A percentile compares a stretch with the other conserved stretches of the same genome.
Evolutionary conservation across 768 basidiomycete genomes (phyloP).

Genomic region (Termitomyces sp.): DNA sequence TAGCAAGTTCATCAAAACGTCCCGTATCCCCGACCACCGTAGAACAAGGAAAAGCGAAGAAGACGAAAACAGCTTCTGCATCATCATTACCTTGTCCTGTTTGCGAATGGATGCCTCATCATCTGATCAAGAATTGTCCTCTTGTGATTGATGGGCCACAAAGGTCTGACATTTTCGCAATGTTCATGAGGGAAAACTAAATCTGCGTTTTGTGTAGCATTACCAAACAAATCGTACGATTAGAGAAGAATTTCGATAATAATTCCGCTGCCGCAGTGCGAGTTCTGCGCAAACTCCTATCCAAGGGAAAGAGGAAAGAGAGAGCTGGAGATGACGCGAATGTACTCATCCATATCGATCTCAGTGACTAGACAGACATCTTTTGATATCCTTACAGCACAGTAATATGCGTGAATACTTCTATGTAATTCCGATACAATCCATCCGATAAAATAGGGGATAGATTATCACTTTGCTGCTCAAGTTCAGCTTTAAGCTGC

Average conservation of each 20-base stretch:
- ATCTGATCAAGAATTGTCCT: conserved; percentile 52
- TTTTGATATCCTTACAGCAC: background rate
- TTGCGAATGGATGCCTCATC: conserved; percentile 38
- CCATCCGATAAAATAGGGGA: too few relatives aligned
- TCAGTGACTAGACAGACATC: conserved; percentile 13
- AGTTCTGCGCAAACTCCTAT: conserved; percentile 36
- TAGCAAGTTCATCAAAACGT: conserved; percentile 32
- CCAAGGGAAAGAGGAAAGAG: conserved; percentile 30
- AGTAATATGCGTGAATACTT: background rate
- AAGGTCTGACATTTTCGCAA: conserved; percentile 36
- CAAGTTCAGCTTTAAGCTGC: background rate
- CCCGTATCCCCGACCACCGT: conserved; percentile 26
- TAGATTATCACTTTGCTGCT: too few relatives aligned
- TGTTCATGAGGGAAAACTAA: background rate
- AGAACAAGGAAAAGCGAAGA: conserved; percentile 34
- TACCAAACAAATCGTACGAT: conserved; percentile 37
- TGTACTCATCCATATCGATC: conserved; percentile 14
- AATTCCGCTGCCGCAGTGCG: conserved; percentile 31
- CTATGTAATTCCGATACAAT: too few relatives aligned
- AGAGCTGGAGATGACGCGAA: conserved; percentile 17
- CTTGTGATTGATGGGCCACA: conserved; percentile 47
- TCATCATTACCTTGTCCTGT: conserved; percentile 38
- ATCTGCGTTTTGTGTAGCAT: conserved; percentile 30
- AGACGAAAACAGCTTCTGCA: conserved; percentile 9
- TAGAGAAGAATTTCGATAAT: conserved; percentile 40